Percentiles rank a stretch among this genome's conserved stretches.
These are phyloP conservation scores for Aspergillus amoenus DNA, from an alignment of 2,329 filamentous ascomycete genomes.

Conservation along the genomic window DNA sequence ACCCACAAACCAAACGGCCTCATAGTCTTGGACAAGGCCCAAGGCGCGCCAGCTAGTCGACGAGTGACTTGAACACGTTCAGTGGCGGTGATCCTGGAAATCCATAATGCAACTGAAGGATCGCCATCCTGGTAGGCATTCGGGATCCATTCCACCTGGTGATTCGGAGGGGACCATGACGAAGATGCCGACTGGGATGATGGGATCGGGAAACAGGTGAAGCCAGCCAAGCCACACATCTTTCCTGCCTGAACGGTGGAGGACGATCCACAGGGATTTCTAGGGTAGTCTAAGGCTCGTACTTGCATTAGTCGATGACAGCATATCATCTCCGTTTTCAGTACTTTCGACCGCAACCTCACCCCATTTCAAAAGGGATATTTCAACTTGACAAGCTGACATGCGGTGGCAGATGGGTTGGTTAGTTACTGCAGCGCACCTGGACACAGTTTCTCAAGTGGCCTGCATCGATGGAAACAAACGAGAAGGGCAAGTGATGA, in stretches of 20 bases:
- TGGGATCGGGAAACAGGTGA: background rate
- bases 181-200: background rate
- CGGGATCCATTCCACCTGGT: background rate
- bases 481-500: background rate
- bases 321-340: background rate
- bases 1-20: background rate
- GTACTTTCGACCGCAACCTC: background rate
- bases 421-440: background rate
- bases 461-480: too few relatives aligned
- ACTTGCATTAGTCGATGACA: slow-evolving; percentile 4
- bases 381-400: background rate
- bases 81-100: background rate
- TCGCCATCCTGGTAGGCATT: slow-evolving; percentile 3
- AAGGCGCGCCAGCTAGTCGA: background rate
- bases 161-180: background rate
- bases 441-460: too few relatives aligned
- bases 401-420: background rate
- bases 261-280: background rate
- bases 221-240: background rate
- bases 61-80: background rate
- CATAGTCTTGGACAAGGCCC: background rate
- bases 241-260: background rate
- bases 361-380: background rate
- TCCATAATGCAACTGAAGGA: slow-evolving; percentile 4
- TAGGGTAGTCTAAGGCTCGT: background rate